Conservation (phyloP, 2,329 filamentous ascomycete genomes). For the Hymenoscyphus scutula region DNA sequence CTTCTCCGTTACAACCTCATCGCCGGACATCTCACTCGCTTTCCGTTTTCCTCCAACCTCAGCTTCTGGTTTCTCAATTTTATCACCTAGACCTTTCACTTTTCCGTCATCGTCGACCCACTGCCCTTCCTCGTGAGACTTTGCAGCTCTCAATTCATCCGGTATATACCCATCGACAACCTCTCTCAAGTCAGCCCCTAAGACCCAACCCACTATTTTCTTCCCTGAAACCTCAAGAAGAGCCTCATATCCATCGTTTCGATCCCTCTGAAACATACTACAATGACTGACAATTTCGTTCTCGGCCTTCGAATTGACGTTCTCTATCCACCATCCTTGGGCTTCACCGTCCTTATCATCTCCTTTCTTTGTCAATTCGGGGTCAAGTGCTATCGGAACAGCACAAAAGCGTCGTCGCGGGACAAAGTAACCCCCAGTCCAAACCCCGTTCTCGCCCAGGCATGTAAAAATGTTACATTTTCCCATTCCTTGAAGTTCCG, state of each 20-base stretch:
- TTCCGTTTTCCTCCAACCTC: slow-evolving; percentile 25
- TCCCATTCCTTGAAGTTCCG: slow-evolving; percentile 60
- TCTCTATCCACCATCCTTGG: slow-evolving; percentile 23
- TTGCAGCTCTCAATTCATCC: slow-evolving; percentile 16
- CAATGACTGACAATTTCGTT: slow-evolving; percentile 33
- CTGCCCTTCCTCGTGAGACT: slow-evolving; percentile 20
- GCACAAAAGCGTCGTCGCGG: slow-evolving; percentile 78
- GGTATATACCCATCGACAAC: slow-evolving; percentile 27
- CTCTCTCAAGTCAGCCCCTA: slow-evolving; percentile 19
- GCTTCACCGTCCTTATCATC: slow-evolving; percentile 13
- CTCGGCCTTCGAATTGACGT: slow-evolving; percentile 24
- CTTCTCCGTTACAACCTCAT: slow-evolving; percentile 4
- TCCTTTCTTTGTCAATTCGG: slow-evolving; percentile 8
- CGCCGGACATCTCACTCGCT: slow-evolving; percentile 19
- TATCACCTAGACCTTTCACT: slow-evolving; percentile 11
- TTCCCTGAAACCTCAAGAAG: slow-evolving; percentile 21
- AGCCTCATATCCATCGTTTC: slow-evolving; percentile 26
- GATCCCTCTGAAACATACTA: slow-evolving; percentile 31
- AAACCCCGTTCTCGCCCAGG: slow-evolving; percentile 68
- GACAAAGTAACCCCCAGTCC: slow-evolving; percentile 57
- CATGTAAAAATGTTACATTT: slow-evolving; percentile 75
- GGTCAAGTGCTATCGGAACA: slow-evolving; percentile 44
- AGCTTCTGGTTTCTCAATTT: background rate
- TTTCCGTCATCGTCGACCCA: slow-evolving; percentile 30
- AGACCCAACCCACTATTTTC: slow-evolving; percentile 24